Evolutionary conservation across 768 basidiomycete genomes (phyloP).

Genomic region (Dendrothele bispora): DNA sequence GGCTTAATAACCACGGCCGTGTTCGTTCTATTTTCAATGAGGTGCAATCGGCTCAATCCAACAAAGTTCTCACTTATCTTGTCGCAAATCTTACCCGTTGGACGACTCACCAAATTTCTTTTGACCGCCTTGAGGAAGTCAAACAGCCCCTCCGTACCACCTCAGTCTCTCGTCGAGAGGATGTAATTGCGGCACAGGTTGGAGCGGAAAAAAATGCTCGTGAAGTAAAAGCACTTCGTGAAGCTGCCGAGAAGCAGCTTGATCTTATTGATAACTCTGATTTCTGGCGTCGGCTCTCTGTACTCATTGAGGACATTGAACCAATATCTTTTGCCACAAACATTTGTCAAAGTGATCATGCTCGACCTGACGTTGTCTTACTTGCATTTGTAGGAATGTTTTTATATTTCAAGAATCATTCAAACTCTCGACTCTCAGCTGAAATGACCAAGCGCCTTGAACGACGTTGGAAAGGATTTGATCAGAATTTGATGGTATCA

Average conservation of each 20-base stretch:
- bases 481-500: background rate
- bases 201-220: constrained; percentile 23
- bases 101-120: constrained; percentile 27
- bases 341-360: background rate
- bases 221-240: background rate
- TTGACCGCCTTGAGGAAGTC: constrained; percentile 17
- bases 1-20: constrained; percentile 6
- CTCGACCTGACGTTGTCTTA: background rate
- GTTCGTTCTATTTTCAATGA: constrained; percentile 1
- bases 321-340: background rate
- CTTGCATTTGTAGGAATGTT: background rate
- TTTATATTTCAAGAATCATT: background rate
- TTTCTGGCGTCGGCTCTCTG: background rate
- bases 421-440: background rate
- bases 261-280: constrained; percentile 14
- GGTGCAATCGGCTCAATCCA: background rate
- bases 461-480: background rate
- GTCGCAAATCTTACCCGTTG: constrained; percentile 27
- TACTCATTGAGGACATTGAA: background rate
- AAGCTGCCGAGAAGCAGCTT: constrained; percentile 4
- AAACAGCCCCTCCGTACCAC: constrained; percentile 20
- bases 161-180: constrained; percentile 13
- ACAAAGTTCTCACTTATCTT: constrained; percentile 20
- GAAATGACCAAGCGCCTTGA: background rate
- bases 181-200: constrained; percentile 25